Percentiles rank a stretch among this genome's conserved stretches.
phyloP scores from a whole-genome alignment of 805 yeast species.

The Millerozyma miso region DNA sequence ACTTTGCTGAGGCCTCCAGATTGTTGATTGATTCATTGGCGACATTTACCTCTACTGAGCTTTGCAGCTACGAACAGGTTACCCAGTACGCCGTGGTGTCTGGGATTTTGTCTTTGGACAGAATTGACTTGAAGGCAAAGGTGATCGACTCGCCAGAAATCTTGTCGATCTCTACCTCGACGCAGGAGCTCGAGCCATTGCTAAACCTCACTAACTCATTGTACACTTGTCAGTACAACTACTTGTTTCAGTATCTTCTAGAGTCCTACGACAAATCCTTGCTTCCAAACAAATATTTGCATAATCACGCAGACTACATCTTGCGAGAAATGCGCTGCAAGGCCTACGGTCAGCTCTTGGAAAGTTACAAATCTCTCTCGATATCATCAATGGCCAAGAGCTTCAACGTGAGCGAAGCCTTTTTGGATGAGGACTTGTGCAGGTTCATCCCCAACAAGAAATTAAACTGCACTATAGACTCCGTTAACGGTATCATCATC shows the following conservation, averaged over 20 bases:
- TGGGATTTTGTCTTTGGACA: constrained; percentile 78
- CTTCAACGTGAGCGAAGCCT: constrained; percentile 85
- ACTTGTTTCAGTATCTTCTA: constrained; percentile 71
- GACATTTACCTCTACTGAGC: constrained; percentile 90
- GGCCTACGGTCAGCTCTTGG: constrained; percentile 90
- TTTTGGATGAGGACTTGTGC: constrained; percentile 81
- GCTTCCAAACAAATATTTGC: constrained; percentile 57
- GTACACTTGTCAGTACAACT: constrained; percentile 82
- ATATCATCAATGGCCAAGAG: constrained; percentile 90
- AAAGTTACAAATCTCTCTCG: constrained; percentile 88
- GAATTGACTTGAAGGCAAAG: constrained; percentile 79
- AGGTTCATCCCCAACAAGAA: constrained; percentile 90
- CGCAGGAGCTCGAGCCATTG: constrained; percentile 72
- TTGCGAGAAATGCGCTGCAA: constrained; percentile 91
- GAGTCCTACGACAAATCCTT: constrained; percentile 73
- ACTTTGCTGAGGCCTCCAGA: constrained; percentile 80
- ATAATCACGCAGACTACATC: constrained; percentile 77
- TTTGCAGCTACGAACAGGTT: constrained; percentile 83
- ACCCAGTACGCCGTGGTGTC: constrained; percentile 84
- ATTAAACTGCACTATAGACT: constrained; percentile 91
- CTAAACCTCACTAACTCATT: constrained; percentile 79
- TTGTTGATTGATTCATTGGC: constrained; percentile 87
- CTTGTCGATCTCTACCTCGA: constrained; percentile 68
- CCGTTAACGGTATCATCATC: constrained; percentile 91
- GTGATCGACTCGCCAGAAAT: constrained; percentile 94